Percentiles rank a stretch among this genome's conserved stretches.
Conservation (phyloP, 2,329 filamentous ascomycete genomes). For the Paraphoma chrysanthemicola region DNA sequence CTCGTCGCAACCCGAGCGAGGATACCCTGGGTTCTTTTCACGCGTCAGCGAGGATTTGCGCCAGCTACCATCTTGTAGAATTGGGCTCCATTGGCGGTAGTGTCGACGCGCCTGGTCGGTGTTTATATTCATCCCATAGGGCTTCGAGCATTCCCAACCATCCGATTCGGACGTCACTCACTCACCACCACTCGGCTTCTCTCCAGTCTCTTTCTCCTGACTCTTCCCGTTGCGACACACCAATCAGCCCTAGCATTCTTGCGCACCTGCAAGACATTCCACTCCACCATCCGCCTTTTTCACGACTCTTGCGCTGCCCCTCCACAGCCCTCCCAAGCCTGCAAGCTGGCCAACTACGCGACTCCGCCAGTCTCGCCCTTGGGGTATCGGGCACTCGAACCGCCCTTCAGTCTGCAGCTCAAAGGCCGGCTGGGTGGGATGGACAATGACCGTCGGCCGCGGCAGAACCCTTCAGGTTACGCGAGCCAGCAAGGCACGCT, state of each 20-base stretch:
- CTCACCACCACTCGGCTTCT: slow-evolving; percentile 17
- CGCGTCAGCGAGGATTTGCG: slow-evolving; percentile 46
- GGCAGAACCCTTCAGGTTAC: slow-evolving; percentile 75
- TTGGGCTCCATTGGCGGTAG: slow-evolving; percentile 47
- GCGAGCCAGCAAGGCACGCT: slow-evolving; percentile 58
- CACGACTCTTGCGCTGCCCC: slow-evolving; percentile 24
- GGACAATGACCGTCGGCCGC: slow-evolving; percentile 77
- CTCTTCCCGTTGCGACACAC: slow-evolving; percentile 6
- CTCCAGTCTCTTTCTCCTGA: slow-evolving; percentile 18
- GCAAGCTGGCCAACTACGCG: slow-evolving; percentile 71
- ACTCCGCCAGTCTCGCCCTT: slow-evolving; percentile 69
- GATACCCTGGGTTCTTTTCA: slow-evolving; percentile 42
- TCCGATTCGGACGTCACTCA: slow-evolving; percentile 38
- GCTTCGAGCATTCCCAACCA: slow-evolving; percentile 36
- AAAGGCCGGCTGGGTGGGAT: slow-evolving; percentile 68
- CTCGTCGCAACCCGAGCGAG: slow-evolving; percentile 45
- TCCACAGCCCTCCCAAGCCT: slow-evolving; percentile 39
- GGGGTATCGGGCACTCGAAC: slow-evolving; percentile 67
- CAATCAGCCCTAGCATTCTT: slow-evolving; percentile 18
- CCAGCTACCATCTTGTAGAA: slow-evolving; percentile 40
- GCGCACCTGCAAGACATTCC: slow-evolving; percentile 12
- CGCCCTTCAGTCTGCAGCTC: slow-evolving; percentile 62
- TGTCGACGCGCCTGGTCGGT: slow-evolving; percentile 42
- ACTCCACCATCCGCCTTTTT: slow-evolving; percentile 7
- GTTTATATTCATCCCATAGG: slow-evolving; percentile 48